A percentile compares a stretch with the other conserved stretches of the same genome.
Conservation (phyloP, 2,329 filamentous ascomycete genomes). For the Fusarium azukiicola region DNA sequence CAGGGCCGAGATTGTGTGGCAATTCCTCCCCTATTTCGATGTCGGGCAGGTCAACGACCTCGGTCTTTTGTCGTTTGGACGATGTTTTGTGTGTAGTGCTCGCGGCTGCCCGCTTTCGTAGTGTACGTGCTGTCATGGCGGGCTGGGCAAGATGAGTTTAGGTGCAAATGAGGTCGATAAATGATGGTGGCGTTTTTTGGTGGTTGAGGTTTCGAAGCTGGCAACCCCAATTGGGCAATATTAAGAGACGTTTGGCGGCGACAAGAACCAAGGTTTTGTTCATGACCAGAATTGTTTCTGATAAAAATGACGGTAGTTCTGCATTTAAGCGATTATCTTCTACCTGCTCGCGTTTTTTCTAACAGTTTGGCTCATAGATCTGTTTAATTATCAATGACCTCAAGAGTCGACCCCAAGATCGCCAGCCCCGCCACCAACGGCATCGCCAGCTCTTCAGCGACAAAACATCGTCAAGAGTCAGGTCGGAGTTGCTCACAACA, state of each 20-base stretch:
- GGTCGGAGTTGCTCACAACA: too few species aligned
- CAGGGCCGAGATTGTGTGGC: constrained; percentile 47
- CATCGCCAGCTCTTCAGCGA: not conserved
- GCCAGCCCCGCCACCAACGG: constrained; percentile 22
- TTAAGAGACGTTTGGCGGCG: not conserved
- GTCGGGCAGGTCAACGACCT: not conserved
- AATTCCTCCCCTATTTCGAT: constrained; percentile 35
- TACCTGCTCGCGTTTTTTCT: not conserved
- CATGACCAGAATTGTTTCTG: not conserved
- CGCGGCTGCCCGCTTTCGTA: constrained; percentile 38
- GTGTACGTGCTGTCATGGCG: constrained; percentile 38
- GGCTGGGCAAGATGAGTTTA: not conserved
- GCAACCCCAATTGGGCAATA: not conserved
- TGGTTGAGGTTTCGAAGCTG: not conserved
- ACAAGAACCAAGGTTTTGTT: not conserved
- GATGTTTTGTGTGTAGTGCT: not conserved
- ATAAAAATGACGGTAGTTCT: not conserved
- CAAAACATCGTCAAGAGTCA: not conserved
- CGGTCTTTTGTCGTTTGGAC: constrained; percentile 36
- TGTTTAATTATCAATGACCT: constrained; percentile 45
- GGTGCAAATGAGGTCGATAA: constrained; percentile 11
- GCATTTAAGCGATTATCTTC: not conserved
- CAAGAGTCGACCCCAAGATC: constrained; percentile 46
- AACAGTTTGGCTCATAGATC: constrained; percentile 10
- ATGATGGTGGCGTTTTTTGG: constrained; percentile 7